Evolutionary conservation across 768 basidiomycete species (phyloP), one percentile per base, ranked within the genome.

Genomic region (Mycena albidolilacea): DNA sequence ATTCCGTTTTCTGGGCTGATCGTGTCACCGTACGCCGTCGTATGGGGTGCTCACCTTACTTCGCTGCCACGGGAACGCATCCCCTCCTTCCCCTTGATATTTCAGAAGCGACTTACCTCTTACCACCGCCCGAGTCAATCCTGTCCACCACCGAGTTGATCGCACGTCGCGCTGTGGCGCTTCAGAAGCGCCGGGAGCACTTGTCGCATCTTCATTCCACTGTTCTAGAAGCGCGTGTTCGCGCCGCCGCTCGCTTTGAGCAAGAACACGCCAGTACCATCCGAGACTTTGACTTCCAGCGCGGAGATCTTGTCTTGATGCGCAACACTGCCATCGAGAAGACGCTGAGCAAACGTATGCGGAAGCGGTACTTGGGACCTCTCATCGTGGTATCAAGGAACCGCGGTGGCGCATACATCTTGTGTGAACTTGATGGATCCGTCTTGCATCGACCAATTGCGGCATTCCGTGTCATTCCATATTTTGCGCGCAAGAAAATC

Each of bases 281-380:
- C 38, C 54, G 57, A 1, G 71, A 81, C 37, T 80, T 69, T 58
- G 55, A 78, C n/a, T 85, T 83, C 69, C 43, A 76, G 37, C 68
- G 65, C 4, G 83, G 84, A 30, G 78, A 79, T 2, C 75, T 87
- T 5, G 62, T 64, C 7, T 37, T 64, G 0, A 77, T 83, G 1
- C 72, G 80, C 7, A 85, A 87, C 64, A 81, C 81, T 5, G 48
- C 60, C 0, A 75, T 81, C 17, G 82, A 84, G 46, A 80, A 77
- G 15, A 71, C 81, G 0, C 71, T 82, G 2, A 78, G 79, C 17
- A 30, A 30, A 30, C 30, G 30, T 30, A 30, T 30, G 30, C 37
- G 75, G 0, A 85, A 86, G 66, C 78, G 77, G 0, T 85, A 85
- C 61, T 69, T 81, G 1, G 83, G 84, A 0, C 85, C 84, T 0